phyloP scores from a whole-genome alignment of 2,329 filamentous ascomycete genomes.

The Ophidiomyces ophidiicola region DNA sequence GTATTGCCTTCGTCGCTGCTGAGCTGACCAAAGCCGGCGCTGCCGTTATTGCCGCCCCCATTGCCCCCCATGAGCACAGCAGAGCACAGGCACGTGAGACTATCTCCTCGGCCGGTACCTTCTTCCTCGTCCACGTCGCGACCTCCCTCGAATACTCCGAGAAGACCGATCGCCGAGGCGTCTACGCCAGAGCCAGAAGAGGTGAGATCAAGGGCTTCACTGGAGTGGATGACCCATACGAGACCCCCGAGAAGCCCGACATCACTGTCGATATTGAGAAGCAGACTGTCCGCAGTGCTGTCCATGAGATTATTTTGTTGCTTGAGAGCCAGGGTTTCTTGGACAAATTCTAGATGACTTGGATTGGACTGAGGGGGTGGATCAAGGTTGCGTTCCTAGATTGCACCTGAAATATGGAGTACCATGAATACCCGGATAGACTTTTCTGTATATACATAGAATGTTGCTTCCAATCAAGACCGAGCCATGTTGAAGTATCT shows the following conservation, averaged over 20 bases:
- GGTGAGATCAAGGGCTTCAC: constrained; percentile 98
- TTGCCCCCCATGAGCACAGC: constrained; percentile 77
- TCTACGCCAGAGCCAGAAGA: constrained; percentile 69
- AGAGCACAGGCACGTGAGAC: constrained; percentile 68
- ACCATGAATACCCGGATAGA: constrained; percentile 10
- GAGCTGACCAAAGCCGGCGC: constrained; percentile 88
- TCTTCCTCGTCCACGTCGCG: constrained; percentile 90
- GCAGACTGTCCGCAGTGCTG: constrained; percentile 79
- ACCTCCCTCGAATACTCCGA: constrained; percentile 87
- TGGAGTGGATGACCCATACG: constrained; percentile 94
- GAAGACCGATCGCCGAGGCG: constrained; percentile 85
- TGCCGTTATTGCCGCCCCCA: constrained; percentile 90
- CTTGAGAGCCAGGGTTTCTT: constrained; percentile 81
- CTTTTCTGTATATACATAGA: constrained; percentile 7
- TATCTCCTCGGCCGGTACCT: constrained; percentile 66
- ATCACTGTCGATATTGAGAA: constrained; percentile 74
- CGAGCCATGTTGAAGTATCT: too few species aligned
- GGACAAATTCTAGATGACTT: constrained; percentile 48
- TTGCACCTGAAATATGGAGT: neutral
- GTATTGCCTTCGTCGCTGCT: constrained; percentile 90
- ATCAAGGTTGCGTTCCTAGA: constrained; percentile 38
- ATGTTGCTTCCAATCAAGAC: constrained; percentile 4
- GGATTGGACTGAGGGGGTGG: constrained; percentile 41
- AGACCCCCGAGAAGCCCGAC: constrained; percentile 68
- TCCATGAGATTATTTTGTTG: constrained; percentile 91